These are phyloP conservation scores for Skeletonema potamos DNA, from an alignment of 108 stramenopile genomes.

Conservation along the genomic window DNA sequence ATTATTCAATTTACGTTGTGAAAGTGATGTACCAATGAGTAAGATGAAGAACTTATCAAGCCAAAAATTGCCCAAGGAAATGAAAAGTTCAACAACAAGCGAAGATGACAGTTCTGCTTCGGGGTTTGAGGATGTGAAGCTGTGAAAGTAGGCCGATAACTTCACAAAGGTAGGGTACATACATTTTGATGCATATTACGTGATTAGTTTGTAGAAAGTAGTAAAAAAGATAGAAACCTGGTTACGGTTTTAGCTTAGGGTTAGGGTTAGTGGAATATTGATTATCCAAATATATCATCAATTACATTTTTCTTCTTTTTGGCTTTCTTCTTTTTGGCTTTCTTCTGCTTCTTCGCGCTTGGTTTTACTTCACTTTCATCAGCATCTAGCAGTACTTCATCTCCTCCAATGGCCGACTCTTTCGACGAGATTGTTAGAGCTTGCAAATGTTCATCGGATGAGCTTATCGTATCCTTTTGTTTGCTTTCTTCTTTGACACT, in stretches of 20 bases:
- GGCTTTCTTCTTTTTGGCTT: conserved; percentile 6
- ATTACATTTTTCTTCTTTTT: conserved; percentile 22
- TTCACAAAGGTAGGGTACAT: background rate
- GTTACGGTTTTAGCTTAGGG: background rate
- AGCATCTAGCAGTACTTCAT: background rate
- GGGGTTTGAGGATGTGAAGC: background rate
- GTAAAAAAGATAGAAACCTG: background rate
- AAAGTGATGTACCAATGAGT: conserved; percentile 38
- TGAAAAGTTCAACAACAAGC: background rate
- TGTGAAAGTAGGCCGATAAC: background rate
- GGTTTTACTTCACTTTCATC: background rate
- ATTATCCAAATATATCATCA: conserved; percentile 42
- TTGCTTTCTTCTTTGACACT: background rate
- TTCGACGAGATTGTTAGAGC: background rate
- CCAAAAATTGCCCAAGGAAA: background rate
- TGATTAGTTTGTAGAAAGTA: background rate
- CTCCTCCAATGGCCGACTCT: background rate
- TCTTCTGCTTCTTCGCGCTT: background rate
- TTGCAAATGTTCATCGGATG: background rate
- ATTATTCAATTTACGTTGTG: conserved; percentile 39
- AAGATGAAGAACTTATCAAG: conserved; percentile 30
- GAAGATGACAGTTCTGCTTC: background rate
- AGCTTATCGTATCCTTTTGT: background rate
- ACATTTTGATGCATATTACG: background rate
- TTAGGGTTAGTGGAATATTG: background rate